These are phyloP conservation scores for Stachybotrys elegans DNA, from an alignment of 2,329 filamentous ascomycete genomes.

Conservation along the genomic window DNA sequence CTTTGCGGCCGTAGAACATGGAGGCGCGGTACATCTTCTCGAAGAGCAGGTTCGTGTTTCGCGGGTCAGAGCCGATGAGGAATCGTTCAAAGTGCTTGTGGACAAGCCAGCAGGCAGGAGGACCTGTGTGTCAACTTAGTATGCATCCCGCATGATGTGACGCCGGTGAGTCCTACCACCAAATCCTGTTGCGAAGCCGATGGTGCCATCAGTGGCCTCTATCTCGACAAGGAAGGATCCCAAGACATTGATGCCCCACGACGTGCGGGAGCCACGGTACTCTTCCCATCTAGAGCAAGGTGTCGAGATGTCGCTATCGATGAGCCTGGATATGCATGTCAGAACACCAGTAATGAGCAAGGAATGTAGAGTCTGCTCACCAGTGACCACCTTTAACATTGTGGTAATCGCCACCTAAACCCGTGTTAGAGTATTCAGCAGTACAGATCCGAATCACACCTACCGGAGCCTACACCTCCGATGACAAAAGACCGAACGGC, in stretches of 20 bases:
- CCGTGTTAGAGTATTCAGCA: not conserved
- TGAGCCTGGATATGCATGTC: conserved; percentile 58
- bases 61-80: conserved; percentile 79
- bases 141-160: not conserved
- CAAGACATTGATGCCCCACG: conserved; percentile 93
- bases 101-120: conserved; percentile 89
- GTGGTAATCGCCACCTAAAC: conserved; percentile 75
- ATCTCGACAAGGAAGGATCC: conserved; percentile 90
- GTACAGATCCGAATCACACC: not conserved
- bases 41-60: conserved; percentile 87
- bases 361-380: no score
- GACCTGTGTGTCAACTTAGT: conserved; percentile 41
- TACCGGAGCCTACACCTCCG: conserved; percentile 26
- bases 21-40: conserved; percentile 95
- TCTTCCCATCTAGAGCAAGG: conserved; percentile 87
- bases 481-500: conserved; percentile 69
- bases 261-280: conserved; percentile 81
- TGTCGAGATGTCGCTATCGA: conserved; percentile 88
- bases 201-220: conserved; percentile 83
- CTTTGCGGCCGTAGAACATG: conserved; percentile 96
- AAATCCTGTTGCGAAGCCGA: conserved; percentile 90
- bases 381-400: conserved; percentile 76
- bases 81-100: conserved; percentile 93
- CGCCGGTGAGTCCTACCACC: conserved; percentile 51
- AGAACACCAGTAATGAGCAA: conserved; percentile 1